Evolutionary conservation across 2,329 filamentous ascomycete genomes (phyloP).

Genomic region (Neophaeococcomyces aloes): DNA sequence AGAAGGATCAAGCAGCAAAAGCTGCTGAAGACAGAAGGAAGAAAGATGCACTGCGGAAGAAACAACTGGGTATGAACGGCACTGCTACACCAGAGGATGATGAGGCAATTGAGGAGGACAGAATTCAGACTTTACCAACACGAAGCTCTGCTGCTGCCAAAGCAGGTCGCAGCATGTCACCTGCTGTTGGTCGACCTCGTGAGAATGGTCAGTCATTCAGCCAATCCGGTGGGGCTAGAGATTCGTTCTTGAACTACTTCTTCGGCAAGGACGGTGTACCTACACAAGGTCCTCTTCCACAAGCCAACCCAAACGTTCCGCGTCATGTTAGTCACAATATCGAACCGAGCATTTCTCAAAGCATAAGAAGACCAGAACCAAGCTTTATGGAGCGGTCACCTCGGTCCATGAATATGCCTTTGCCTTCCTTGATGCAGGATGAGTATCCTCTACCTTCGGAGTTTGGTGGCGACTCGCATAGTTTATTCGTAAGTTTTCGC

Average conservation of each 20-base stretch:
- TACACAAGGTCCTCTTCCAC: slow-evolving; percentile 35
- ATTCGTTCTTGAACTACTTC: slow-evolving; percentile 97
- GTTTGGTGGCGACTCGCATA: slow-evolving; percentile 33
- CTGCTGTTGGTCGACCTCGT: slow-evolving; percentile 51
- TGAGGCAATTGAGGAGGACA: slow-evolving; percentile 55
- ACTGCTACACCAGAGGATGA: slow-evolving; percentile 55
- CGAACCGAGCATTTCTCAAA: slow-evolving; percentile 75
- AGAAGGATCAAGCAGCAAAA: slow-evolving; percentile 73
- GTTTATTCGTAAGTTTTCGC: slow-evolving; percentile 38
- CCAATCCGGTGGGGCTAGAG: slow-evolving; percentile 56
- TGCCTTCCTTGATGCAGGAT: slow-evolving; percentile 40
- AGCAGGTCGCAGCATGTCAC: slow-evolving; percentile 68
- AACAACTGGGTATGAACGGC: slow-evolving; percentile 73
- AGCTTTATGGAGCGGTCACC: slow-evolving; percentile 19
- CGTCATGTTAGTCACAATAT: slow-evolving; percentile 68
- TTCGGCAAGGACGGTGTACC: slow-evolving; percentile 83
- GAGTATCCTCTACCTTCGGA: slow-evolving; percentile 31
- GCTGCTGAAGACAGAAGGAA: slow-evolving; percentile 77
- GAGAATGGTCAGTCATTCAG: slow-evolving; percentile 57
- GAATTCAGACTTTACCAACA: slow-evolving; percentile 42
- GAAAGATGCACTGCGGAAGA: slow-evolving; percentile 69
- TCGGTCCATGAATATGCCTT: slow-evolving; percentile 9
- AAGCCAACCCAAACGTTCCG: slow-evolving; percentile 30
- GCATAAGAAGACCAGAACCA: slow-evolving; percentile 58
- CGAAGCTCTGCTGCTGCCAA: slow-evolving; percentile 50